These are phyloP conservation scores for Zizania palustris DNA, from an alignment of 202 grass and related monocot species.

Conservation along the genomic window DNA sequence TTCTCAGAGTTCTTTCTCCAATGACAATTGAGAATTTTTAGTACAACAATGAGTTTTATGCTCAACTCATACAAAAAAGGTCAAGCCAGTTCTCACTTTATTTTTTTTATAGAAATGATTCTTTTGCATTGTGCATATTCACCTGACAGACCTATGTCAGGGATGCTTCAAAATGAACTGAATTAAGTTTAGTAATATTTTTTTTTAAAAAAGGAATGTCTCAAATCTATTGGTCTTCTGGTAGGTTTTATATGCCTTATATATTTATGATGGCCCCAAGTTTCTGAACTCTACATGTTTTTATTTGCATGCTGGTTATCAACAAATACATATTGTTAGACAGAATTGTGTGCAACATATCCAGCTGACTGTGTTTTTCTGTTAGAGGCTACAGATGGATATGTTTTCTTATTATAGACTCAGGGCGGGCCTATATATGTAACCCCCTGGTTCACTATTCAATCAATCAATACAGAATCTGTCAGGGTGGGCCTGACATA, in stretches of 20 bases:
- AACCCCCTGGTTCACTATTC: too few species aligned
- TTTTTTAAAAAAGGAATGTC: not conserved
- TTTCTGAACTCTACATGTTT: slow-evolving; percentile 4
- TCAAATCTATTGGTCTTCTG: not conserved
- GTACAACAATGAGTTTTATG: slow-evolving; percentile 1
- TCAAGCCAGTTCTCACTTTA: slow-evolving; percentile 36
- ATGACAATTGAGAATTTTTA: slow-evolving; percentile 13
- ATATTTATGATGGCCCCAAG: not conserved
- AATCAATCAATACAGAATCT: too few species aligned
- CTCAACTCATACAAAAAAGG: slow-evolving; percentile 34
- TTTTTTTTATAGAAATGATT: not conserved
- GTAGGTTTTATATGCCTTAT: not conserved
- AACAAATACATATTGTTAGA: slow-evolving; percentile 39
- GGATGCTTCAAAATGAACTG: not conserved
- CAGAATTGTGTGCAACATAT: too few species aligned
- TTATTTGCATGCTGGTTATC: slow-evolving; percentile 28
- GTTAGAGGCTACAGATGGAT: too few species aligned
- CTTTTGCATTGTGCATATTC: not conserved
- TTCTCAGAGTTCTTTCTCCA: slow-evolving; percentile 72
- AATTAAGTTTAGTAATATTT: slow-evolving; percentile 9
- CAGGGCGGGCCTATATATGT: too few species aligned
- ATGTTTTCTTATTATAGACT: too few species aligned
- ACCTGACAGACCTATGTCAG: not conserved
- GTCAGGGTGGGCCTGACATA: too few species aligned
- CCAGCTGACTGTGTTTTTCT: too few species aligned